Evolutionary conservation across 176 grass and related monocot species (phyloP), one percentile per base, ranked within the genome.

Genomic region (Oryza punctata): DNA sequence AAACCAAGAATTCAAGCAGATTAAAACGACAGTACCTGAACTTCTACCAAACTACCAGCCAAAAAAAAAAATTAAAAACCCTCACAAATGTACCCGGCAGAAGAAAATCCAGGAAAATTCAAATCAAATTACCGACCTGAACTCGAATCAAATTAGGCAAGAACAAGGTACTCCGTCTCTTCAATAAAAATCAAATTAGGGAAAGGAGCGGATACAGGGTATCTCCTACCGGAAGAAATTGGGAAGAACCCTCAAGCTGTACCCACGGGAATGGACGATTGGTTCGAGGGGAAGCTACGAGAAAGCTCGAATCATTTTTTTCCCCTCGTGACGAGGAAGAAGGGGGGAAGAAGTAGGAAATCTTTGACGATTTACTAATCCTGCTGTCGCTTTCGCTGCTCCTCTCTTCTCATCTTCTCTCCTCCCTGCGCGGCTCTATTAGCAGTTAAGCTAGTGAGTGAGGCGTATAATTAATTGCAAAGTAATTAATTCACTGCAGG

Each of bases 281-380:
- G 0, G 74, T 10, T 61, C 49, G 28, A 68, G 30, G 6, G 7
- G 23, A 44, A 68, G 45, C 46, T 61, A 45, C 46, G 18, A 44
- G 63, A 60, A 87, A 87, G 77, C 21, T 79, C 72, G 21, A 54
- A 32, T 21, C 30, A n/a, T 33, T 57, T 59, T 59, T 80, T 27
- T 15, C 25, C 19, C 1, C 16, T 18, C 15, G 50, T 19, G 37
- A 13, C 9, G 38, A 35, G 18, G 18, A 32, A n/a, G 28, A 59
- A 3, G 75, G 7, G 14, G 73, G 18, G 18, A 21, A 1, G 10
- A 7, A 28, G 29, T 7, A 54, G 2, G 6, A 66, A 33, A 15
- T 47, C 2, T 24, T 7, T 11, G 38, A 49, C 18, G 3, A 26
- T 13, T 46, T 40, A 26, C 19, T 41, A 60, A 77, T 64, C 76